Base-by-base conservation (phyloP, 2,329 filamentous ascomycete genomes). In the Pyricularia sp. region DNA sequence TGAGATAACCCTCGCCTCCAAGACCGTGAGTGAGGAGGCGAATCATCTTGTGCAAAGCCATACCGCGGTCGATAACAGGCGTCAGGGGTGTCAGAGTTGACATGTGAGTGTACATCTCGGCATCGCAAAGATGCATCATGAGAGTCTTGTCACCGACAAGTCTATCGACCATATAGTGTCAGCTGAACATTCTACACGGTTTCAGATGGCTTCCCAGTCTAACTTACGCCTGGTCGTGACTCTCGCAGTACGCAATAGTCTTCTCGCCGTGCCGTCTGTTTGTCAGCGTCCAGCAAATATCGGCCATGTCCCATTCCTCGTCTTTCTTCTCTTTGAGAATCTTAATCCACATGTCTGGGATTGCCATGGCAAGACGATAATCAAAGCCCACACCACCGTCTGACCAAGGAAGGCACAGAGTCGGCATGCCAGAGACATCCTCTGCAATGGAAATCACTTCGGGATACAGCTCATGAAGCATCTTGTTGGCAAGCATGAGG, bases 281-380 rank as follows among this genome's bases (percentile, higher is more conserved):
- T 26, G 92, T 97, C 70, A 99, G 82, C 0, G 93, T 97, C 81
- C 90, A 94, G 77, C 89, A 89, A 68, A 99, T 91, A 73, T 86
- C 90, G 69, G 87, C 88, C 79, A 99, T 91, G 75, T 98, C 92
- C 95, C 95, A 99, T 11, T 97, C 87, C 71, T 93, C 86, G 75
- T 99, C 95, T 76, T 91, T 86, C 78, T 93, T 89, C 81, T 99
- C 95, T 79, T 99, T 99, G 71, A 98, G 80, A 77, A 96, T 92
- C 82, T 99, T 99, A 85, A 99, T 99, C 88, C 96, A 99, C 88
- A 99, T 92, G 78, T 99, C 95, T 4, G 95, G 95, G 71, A 99
- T 89, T 4, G 95, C 95, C 95, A 99, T 99, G 69, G 94, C 94
- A 36, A 99, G 87, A 73, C 95, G 89, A 79, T 99, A 99, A 80